Percentiles rank a stretch among this genome's conserved stretches.
phyloP scores from a whole-genome alignment of 208 protist genomes.

The Lotmaria passim region DNA sequence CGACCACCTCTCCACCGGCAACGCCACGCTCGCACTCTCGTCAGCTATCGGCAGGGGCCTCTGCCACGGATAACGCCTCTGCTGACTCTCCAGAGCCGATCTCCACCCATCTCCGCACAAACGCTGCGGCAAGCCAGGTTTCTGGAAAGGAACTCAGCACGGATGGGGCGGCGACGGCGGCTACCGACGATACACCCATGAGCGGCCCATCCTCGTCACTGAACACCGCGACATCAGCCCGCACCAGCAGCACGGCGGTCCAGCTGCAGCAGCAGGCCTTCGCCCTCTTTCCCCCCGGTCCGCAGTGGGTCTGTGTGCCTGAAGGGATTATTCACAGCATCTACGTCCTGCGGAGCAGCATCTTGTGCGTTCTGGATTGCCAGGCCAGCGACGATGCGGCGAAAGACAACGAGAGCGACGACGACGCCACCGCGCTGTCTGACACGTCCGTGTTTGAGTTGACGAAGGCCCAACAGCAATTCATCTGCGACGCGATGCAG shows the following conservation, averaged over 20 bases:
- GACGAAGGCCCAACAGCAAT: slow-evolving; percentile 2
- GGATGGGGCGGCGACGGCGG: too few species aligned
- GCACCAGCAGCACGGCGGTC: background rate
- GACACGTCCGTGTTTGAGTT: slow-evolving; percentile 7
- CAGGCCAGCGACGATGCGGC: background rate
- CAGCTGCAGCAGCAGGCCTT: slow-evolving; percentile 14
- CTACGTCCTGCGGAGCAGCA: slow-evolving; percentile 34
- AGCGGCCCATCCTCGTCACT: too few species aligned
- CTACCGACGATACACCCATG: too few species aligned
- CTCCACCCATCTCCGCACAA: background rate
- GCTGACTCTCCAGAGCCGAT: background rate
- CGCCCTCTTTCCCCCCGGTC: background rate
- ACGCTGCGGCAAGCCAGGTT: background rate
- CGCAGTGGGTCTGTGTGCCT: slow-evolving; percentile 17
- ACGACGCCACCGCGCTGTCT: background rate
- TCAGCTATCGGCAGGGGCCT: background rate
- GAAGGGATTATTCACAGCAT: slow-evolving; percentile 1
- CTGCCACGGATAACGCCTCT: background rate
- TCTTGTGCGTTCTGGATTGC: slow-evolving; percentile 35
- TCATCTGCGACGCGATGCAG: slow-evolving; percentile 7
- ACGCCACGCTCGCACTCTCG: background rate
- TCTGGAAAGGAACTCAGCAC: background rate
- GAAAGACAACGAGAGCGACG: background rate
- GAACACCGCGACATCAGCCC: background rate
- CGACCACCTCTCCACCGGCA: background rate